Evolutionary conservation across 2,329 filamentous ascomycete genomes (phyloP), one percentile per base, ranked within the genome.

Genomic region (Lasiodiplodia hormozganensis): DNA sequence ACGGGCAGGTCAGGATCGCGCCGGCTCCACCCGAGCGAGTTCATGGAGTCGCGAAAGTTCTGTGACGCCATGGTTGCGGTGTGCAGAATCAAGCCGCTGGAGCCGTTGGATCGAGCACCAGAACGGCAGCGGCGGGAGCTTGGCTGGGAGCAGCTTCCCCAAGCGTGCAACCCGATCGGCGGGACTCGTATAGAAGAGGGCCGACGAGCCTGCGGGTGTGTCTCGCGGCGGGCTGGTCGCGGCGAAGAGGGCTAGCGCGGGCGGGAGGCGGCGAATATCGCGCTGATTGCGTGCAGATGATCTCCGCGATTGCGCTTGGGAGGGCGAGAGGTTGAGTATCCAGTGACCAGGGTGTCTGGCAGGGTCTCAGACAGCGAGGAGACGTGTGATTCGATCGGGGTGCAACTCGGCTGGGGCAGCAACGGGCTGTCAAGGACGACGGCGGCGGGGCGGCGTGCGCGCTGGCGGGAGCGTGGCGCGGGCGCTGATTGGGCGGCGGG

Each of bases 1-100:
- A 91, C 90, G 72, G 93, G 89, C 67, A 91, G 84, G 76, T 96
- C 92, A 72, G 88, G 81, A 69, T 94, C 91, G 76, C 95, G 89
- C 74, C 95, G 91, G 76, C 93, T 93, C 96, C 96, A 98, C 70
- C 96, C 96, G 76, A 98, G 83, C 69, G 93, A 96, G 85, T 93
- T 96, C 86, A 98, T 94, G 25, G 93, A 96, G 81, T 97, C 93
- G 78, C 94, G 89, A 81, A 99, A 98, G 57, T 93, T 92, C 73
- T 89, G 85, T 73, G 94, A 95, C 70, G 94, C 92, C 94, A 97
- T 97, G 71, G 70, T 80, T 57, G 70, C 51, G 67, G 53, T 64
- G 58, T 34, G 51, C 43, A n/a, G 54, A 31, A 38, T 49, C 36
- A 43, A 25, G 65, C 18, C 54, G 47, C 47, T 23, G 56, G 14